Conservation (phyloP, 495 filamentous ascomycete genomes). For the Darksidea phi region DNA sequence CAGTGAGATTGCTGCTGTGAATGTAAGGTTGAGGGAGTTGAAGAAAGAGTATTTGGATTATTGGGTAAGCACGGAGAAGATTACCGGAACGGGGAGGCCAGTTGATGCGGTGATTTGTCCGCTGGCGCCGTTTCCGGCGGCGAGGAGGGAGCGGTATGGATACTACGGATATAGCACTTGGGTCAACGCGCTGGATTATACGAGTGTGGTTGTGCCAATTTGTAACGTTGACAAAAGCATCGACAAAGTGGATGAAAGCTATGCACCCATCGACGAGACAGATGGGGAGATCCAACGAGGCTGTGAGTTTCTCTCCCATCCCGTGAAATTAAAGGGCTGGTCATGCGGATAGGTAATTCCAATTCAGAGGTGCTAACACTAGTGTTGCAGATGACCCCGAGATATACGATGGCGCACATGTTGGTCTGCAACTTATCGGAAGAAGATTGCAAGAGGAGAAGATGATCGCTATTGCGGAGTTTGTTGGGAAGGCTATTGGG, state of each 20-base stretch:
- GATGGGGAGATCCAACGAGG: constrained; percentile 49
- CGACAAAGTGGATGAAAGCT: constrained; percentile 48
- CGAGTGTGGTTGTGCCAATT: constrained; percentile 57
- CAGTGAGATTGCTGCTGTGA: constrained; percentile 52
- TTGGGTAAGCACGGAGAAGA: constrained; percentile 60
- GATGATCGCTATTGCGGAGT: constrained; percentile 48
- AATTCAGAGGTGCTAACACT: constrained; percentile 22
- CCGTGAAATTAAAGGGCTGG: neutral
- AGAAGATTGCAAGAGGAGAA: constrained; percentile 51
- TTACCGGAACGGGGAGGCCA: constrained; percentile 58
- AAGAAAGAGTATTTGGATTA: constrained; percentile 68
- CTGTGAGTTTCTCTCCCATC: constrained; percentile 50
- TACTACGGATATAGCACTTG: constrained; percentile 55
- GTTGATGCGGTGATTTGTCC: constrained; percentile 59
- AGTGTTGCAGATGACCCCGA: constrained; percentile 46
- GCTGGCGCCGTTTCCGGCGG: constrained; percentile 61
- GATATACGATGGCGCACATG: constrained; percentile 50
- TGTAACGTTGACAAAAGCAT: constrained; percentile 55
- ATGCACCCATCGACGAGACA: constrained; percentile 44
- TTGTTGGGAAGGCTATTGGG: constrained; percentile 31
- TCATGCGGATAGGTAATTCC: neutral
- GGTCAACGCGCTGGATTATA: constrained; percentile 61
- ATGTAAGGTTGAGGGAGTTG: constrained; percentile 58
- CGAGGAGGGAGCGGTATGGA: constrained; percentile 49
- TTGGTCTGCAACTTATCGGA: constrained; percentile 49